These are phyloP conservation scores for Alternaria gansuensis DNA, from an alignment of 2,329 filamentous ascomycete species.

Conservation along the genomic window DNA sequence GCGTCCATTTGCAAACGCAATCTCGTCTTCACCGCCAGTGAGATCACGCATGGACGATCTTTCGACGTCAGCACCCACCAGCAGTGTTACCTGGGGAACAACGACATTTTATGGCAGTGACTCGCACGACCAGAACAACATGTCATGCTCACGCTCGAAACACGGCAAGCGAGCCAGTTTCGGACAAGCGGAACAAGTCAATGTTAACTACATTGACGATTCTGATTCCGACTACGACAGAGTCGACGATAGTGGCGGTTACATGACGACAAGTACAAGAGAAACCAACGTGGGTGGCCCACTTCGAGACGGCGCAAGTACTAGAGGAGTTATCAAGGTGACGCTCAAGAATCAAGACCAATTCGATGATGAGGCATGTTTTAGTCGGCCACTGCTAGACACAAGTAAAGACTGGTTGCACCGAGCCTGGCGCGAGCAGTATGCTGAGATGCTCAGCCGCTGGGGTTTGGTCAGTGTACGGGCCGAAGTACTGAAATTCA, in stretches of 20 bases:
- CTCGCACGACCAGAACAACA: slow-evolving; percentile 39
- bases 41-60: slow-evolving; percentile 51
- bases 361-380: slow-evolving; percentile 63
- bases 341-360: slow-evolving; percentile 65
- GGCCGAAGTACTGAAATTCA: slow-evolving; percentile 67
- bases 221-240: slow-evolving; percentile 48
- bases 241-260: slow-evolving; percentile 24
- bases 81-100: slow-evolving; percentile 59
- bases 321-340: slow-evolving; percentile 54
- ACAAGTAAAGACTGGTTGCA: slow-evolving; percentile 59
- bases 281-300: slow-evolving; percentile 37
- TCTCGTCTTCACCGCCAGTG: slow-evolving; percentile 52
- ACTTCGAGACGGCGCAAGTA: slow-evolving; percentile 19
- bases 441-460: slow-evolving; percentile 66
- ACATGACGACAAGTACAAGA: slow-evolving; percentile 31
- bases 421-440: slow-evolving; percentile 63
- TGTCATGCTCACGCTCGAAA: slow-evolving; percentile 45
- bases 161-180: slow-evolving; percentile 53
- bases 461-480: slow-evolving; percentile 65
- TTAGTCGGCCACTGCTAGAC: slow-evolving; percentile 61
- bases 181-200: slow-evolving; percentile 43
- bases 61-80: slow-evolving; percentile 54
- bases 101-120: slow-evolving; percentile 53
- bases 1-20: slow-evolving; percentile 52
- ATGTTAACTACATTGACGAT: slow-evolving; percentile 43